Conservation (phyloP, 495 filamentous ascomycete genomes). For the Parmelia sp. region DNA sequence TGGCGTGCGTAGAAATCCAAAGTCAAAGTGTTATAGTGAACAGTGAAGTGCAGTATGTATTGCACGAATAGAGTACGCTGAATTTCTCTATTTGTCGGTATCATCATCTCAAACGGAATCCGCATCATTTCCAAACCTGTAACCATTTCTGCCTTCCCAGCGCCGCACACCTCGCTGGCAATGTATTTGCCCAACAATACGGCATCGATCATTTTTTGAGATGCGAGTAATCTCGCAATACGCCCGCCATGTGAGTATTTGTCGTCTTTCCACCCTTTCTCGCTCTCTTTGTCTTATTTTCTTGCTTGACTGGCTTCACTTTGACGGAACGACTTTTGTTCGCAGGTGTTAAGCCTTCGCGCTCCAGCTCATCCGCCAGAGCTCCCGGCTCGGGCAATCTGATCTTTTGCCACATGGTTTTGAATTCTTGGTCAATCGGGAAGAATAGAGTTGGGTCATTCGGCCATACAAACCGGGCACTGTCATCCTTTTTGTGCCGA, state of each 20-base stretch:
- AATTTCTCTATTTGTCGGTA: background rate
- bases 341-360: constrained; percentile 68
- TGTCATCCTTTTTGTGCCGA: constrained; percentile 87
- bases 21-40: background rate
- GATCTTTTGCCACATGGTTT: constrained; percentile 72
- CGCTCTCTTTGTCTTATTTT: constrained; percentile 57
- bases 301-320: constrained; percentile 47
- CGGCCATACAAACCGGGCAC: constrained; percentile 77
- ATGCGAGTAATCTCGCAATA: constrained; percentile 79
- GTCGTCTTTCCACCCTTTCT: constrained; percentile 77
- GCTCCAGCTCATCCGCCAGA: constrained; percentile 66
- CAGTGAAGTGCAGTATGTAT: background rate
- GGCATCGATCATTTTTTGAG: constrained; percentile 38
- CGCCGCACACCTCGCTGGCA: constrained; percentile 15
- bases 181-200: background rate
- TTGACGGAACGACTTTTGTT: constrained; percentile 65
- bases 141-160: background rate
- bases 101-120: background rate
- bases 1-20: constrained; percentile 58
- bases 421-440: constrained; percentile 74
- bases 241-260: constrained; percentile 85
- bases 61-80: background rate
- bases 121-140: background rate
- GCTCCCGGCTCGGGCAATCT: constrained; percentile 68
- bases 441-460: constrained; percentile 74